phyloP scores from a whole-genome alignment of 805 yeast genomes.

The Tetrapisispora fleetii region DNA sequence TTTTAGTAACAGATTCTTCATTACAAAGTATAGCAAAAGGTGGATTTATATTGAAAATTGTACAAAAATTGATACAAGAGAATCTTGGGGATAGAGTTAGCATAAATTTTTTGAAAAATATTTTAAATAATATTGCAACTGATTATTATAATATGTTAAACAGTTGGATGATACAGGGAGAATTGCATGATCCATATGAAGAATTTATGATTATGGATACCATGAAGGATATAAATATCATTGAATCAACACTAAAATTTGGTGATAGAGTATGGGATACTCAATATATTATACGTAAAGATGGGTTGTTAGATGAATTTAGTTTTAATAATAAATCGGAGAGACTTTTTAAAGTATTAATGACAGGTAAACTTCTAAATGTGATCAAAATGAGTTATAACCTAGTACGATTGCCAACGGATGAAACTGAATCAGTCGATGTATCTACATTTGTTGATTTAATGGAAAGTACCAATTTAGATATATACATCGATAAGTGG shows the following conservation, averaged over 20 bases:
- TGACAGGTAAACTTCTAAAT: constrained; percentile 79
- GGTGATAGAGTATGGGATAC: constrained; percentile 64
- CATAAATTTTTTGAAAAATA: constrained; percentile 36
- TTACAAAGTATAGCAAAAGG: constrained; percentile 56
- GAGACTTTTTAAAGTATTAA: constrained; percentile 43
- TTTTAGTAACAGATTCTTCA: constrained; percentile 38
- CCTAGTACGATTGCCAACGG: constrained; percentile 10
- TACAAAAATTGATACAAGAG: constrained; percentile 47
- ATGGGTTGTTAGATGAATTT: constrained; percentile 65
- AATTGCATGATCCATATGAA: constrained; percentile 63
- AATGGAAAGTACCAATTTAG: constrained; percentile 34
- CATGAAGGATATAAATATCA: constrained; percentile 10
- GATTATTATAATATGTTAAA: constrained; percentile 62
- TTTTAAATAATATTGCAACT: constrained; percentile 50
- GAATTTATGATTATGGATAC: constrained; percentile 65
- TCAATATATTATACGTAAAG: constrained; percentile 61
- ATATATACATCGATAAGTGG: constrained; percentile 47
- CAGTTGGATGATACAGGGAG: constrained; percentile 71
- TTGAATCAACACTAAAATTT: constrained; percentile 18
- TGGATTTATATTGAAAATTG: constrained; percentile 54
- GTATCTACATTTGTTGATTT: constrained; percentile 10
- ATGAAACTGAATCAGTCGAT: constrained; percentile 20
- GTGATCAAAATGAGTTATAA: constrained; percentile 35
- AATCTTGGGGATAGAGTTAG: constrained; percentile 59
- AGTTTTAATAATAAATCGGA: constrained; percentile 34